Evolutionary conservation across 305 asterid species (phyloP).

Genomic region (Stenogyne calaminthoides): DNA sequence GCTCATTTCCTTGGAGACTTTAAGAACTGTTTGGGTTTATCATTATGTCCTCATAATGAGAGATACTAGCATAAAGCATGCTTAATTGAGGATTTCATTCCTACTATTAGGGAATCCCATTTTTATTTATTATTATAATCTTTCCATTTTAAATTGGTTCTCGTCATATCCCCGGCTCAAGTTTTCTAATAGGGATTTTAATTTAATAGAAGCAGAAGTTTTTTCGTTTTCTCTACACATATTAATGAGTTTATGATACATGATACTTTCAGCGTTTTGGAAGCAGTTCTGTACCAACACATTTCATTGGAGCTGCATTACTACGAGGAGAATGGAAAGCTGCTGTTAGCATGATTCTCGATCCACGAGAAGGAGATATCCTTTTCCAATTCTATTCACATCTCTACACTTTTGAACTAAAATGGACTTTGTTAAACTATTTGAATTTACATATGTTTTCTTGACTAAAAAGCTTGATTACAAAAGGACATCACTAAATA

Average conservation of each 20-base stretch:
- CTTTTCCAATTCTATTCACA: conserved; percentile 46
- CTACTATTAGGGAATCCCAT: too few species aligned
- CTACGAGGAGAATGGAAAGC: conserved; percentile 93
- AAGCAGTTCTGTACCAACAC: conserved; percentile 92
- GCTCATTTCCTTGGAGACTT: too few species aligned
- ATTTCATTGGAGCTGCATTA: conserved; percentile 86
- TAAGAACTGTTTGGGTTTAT: too few species aligned
- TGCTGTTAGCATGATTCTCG: conserved; percentile 82
- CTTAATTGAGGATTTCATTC: too few species aligned
- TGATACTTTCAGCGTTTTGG: conserved; percentile 83
- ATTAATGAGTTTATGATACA: conserved; percentile 7
- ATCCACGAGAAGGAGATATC: conserved; percentile 99
- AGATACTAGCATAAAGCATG: too few species aligned
- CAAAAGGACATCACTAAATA: conserved; percentile 69
- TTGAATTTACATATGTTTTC: conserved; percentile 32
- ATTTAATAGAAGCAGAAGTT: conserved; percentile 17
- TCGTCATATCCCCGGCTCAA: not conserved
- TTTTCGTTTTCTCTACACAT: not conserved
- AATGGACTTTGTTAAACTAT: conserved; percentile 1
- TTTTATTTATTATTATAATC: not conserved
- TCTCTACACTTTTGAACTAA: conserved; percentile 23
- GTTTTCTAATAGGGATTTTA: conserved; percentile 19
- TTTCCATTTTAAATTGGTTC: conserved; percentile 4
- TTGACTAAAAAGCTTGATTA: conserved; percentile 55
- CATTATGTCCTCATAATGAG: too few species aligned